Evolutionary conservation across 2,329 filamentous ascomycete genomes (phyloP), one percentile per base, ranked within the genome.

Genomic region (Paecilomyces niveus): DNA sequence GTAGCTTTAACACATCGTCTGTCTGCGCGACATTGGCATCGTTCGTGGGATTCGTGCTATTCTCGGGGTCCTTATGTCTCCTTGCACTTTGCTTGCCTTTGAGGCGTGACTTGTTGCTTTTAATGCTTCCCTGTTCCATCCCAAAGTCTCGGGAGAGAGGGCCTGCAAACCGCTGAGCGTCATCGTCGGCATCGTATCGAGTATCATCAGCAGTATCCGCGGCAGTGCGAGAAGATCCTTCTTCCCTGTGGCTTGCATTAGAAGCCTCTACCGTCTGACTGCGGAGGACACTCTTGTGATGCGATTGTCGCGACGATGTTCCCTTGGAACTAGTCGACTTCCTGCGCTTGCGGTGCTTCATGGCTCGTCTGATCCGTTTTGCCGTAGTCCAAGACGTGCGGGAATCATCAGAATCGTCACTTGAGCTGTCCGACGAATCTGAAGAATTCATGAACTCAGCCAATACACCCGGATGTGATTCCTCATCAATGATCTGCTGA

Each of bases 401-500:
- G 5, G 85, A 85, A 54, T 81, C 81, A 60, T 89, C 89, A 0
- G 88, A 89, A 64, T 92, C 89, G 13, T 71, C 68, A 7, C 83
- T 86, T 0, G 83, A 85, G 11, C 82, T 75, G 18, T 76, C 74
- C 8, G 82, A 83, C 8, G 70, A 72, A 58, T 65, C 68, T 1
- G 87, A 90, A 0, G 85, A 85, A 63, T 94, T 89, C 68, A 96
- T 83, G 75, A 93, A 90, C 32, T 89, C 89, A 18, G 89, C 89
- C 11, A 92, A 83, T 0, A 94, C 87, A 63, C 92, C 92, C 22
- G 92, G 92, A 53, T 90, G 88, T 0, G 90, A 87, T 71, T 96
- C 92, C 67, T 94, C 91, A 65, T 97, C 92, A 62, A 97, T 94
- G 60, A 95, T 89, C 66, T 92, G 88, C 75, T 96, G 92, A 9